A percentile compares a stretch with the other conserved stretches of the same genome.
Conservation (phyloP, 768 basidiomycete species). For the Suillus weaverae region DNA sequence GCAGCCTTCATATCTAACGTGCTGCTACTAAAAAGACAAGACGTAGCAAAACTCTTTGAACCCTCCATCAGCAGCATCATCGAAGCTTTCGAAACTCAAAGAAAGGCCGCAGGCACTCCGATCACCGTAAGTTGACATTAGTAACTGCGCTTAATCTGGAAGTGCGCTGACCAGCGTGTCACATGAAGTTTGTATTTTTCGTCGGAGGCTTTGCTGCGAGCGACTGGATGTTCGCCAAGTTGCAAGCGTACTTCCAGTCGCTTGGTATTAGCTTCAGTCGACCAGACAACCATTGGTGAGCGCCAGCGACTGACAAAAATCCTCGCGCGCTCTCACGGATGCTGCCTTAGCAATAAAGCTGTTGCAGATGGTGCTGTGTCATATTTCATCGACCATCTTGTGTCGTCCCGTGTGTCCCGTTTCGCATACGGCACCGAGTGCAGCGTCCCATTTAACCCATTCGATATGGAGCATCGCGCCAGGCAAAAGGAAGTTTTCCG, state of each 20-base stretch:
- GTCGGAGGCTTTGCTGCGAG: constrained; percentile 57
- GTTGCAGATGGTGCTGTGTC: constrained; percentile 53
- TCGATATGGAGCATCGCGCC: constrained; percentile 41
- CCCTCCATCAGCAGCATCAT: constrained; percentile 41
- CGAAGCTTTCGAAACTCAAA: constrained; percentile 36
- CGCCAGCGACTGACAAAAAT: constrained; percentile 6
- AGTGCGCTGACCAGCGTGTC: not conserved
- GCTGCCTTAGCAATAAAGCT: constrained; percentile 41
- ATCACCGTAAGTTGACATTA: constrained; percentile 32
- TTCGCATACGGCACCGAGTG: constrained; percentile 49
- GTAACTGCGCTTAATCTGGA: not conserved
- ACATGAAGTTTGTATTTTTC: constrained; percentile 41
- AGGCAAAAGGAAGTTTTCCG: constrained; percentile 34
- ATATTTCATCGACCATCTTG: constrained; percentile 47
- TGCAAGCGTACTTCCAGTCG: constrained; percentile 39
- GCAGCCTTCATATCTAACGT: not conserved
- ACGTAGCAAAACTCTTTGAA: constrained; percentile 44
- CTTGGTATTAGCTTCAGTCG: constrained; percentile 44
- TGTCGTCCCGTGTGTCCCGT: constrained; percentile 47
- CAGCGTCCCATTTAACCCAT: constrained; percentile 34
- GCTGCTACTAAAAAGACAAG: constrained; percentile 24
- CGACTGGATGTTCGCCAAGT: constrained; percentile 45
- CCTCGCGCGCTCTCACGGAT: constrained; percentile 13
- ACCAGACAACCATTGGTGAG: constrained; percentile 57
- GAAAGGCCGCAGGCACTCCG: constrained; percentile 27